Evolutionary conservation across 495 filamentous ascomycete genomes (phyloP).

Genomic region (Cercophora newfieldiana): DNA sequence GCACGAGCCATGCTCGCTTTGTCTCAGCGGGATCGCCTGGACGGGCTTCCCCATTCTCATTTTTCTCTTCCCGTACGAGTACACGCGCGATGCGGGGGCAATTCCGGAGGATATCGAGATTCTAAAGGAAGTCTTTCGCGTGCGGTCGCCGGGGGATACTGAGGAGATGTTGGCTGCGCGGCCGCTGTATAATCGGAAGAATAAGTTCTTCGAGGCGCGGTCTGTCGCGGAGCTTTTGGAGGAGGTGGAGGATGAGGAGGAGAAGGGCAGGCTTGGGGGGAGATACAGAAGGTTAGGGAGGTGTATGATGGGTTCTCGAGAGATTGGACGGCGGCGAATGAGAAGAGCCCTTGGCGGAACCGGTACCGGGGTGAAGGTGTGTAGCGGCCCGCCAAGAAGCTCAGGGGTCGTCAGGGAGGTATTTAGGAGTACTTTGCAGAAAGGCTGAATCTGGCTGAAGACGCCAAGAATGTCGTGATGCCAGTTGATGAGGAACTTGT

Average conservation of each 20-base stretch:
- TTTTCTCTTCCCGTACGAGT: neutral
- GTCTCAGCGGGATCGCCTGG: neutral
- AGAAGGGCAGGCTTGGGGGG: neutral
- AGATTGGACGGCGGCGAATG: neutral
- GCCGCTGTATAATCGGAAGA: conserved; percentile 4
- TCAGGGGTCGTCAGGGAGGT: no score
- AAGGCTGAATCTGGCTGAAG: no score
- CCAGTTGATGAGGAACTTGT: no score
- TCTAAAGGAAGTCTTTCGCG: conserved; percentile 36
- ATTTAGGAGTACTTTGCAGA: no score
- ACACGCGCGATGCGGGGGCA: neutral
- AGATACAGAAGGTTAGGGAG: neutral
- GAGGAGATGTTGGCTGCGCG: neutral
- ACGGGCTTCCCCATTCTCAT: neutral
- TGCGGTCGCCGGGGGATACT: neutral
- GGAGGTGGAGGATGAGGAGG: neutral
- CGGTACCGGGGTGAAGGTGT: neutral
- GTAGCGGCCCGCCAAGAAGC: no score
- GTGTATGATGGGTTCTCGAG: neutral
- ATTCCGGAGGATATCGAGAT: conserved; percentile 8
- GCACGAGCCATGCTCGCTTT: neutral
- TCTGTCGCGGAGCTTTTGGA: neutral
- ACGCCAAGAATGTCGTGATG: no score
- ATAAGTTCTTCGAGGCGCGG: neutral
- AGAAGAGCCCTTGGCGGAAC: neutral